Evolutionary conservation across 106 monocot species (phyloP).

Genomic region (Iris macrosiphon): DNA sequence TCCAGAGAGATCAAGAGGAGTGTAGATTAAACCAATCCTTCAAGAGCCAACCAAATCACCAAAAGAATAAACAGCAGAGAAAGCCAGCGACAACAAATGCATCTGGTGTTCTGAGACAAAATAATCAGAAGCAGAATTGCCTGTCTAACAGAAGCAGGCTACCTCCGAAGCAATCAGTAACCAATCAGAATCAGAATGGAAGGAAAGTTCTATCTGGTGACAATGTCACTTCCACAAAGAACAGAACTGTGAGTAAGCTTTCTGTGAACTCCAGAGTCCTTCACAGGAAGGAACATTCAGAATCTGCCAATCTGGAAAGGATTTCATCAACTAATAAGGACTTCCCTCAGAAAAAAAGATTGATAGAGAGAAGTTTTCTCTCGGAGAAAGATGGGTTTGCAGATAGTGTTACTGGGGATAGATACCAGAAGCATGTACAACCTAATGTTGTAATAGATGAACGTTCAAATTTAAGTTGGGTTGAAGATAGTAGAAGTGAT

Average conservation of each 20-base stretch:
- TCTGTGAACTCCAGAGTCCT: constrained; percentile 25
- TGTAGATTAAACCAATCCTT: constrained; percentile 16
- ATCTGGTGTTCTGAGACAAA: constrained; percentile 63
- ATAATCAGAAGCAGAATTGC: constrained; percentile 77
- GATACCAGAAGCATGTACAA: constrained; percentile 19
- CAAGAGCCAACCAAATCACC: constrained; percentile 29
- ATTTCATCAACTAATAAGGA: constrained; percentile 34
- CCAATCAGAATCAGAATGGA: constrained; percentile 39
- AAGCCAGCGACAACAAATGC: constrained; percentile 14
- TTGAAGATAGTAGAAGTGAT: constrained; percentile 25
- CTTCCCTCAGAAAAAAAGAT: constrained; percentile 57
- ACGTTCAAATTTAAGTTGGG: constrained; percentile 24
- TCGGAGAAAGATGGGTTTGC: constrained; percentile 11
- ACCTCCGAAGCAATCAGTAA: constrained; percentile 18
- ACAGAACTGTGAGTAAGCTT: constrained; percentile 19
- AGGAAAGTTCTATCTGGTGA: constrained; percentile 32
- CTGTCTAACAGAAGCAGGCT: constrained; percentile 33
- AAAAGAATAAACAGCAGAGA: constrained; percentile 40
- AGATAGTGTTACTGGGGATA: constrained; percentile 15
- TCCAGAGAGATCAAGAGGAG: constrained; percentile 24
- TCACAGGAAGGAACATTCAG: constrained; percentile 16
- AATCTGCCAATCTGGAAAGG: constrained; percentile 12
- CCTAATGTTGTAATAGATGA: constrained; percentile 41
- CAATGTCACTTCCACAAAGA: constrained; percentile 26
- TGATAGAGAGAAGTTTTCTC: constrained; percentile 27